Evolutionary conservation across 805 yeast genomes (phyloP).

Genomic region (Pichia ethanolica): DNA sequence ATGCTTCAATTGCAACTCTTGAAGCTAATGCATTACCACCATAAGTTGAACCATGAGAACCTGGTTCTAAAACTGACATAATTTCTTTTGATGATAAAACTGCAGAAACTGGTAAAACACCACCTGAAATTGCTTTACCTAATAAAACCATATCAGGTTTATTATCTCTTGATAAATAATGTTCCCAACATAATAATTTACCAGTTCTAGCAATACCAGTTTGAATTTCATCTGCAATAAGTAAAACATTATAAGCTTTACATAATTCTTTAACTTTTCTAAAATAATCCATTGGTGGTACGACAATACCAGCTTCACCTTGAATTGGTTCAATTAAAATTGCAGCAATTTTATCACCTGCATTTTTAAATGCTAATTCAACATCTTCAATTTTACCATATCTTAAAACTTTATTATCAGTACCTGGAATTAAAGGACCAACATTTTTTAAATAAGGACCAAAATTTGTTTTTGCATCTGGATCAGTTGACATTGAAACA

Average conservation of each 20-base stretch:
- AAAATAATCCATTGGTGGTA: constrained; percentile 80
- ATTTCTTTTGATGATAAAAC: constrained; percentile 85
- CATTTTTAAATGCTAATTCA: constrained; percentile 68
- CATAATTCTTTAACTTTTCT: constrained; percentile 66
- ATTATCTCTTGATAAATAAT: constrained; percentile 39
- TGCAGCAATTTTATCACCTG: constrained; percentile 89
- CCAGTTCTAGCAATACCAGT: constrained; percentile 98
- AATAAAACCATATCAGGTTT: constrained; percentile 85
- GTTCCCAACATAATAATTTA: constrained; percentile 86
- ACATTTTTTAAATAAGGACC: constrained; percentile 86
- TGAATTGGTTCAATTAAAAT: constrained; percentile 91
- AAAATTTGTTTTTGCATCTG: constrained; percentile 77
- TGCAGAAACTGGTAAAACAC: constrained; percentile 87
- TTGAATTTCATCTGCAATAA: constrained; percentile 95
- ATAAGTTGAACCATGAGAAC: constrained; percentile 95
- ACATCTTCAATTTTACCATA: constrained; percentile 85
- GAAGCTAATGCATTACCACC: constrained; percentile 97
- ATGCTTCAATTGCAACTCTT: constrained; percentile 87
- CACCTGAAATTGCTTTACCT: constrained; percentile 95
- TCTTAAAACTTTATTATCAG: constrained; percentile 53
- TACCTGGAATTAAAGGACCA: constrained; percentile 80
- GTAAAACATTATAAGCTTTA: constrained; percentile 73
- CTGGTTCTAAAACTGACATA: constrained; percentile 85
- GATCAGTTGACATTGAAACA: constrained; percentile 90
- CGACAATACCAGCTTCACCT: constrained; percentile 97